Percentiles rank a stretch among this genome's conserved stretches.
Evolutionary conservation across 2,329 filamentous ascomycete species (phyloP).

Genomic region (Hypoxylon sp.): DNA sequence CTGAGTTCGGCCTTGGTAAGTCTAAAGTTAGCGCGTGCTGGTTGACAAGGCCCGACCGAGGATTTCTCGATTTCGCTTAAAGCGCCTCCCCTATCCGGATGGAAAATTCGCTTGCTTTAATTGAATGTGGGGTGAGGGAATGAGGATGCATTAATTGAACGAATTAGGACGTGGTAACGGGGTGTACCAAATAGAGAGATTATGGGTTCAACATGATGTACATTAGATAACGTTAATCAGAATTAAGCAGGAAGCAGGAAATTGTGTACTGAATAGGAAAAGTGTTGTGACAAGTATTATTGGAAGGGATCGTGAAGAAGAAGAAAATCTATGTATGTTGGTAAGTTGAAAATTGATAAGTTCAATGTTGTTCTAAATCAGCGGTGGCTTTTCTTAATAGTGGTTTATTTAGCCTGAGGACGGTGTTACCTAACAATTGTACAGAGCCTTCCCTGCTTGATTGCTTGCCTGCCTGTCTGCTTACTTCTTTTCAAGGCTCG

Average conservation of each 20-base stretch:
- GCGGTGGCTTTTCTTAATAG: background rate
- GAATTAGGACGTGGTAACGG: conserved; percentile 25
- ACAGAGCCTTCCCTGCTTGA: too few species aligned
- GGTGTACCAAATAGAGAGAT: conserved; percentile 17
- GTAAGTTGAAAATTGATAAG: too few species aligned
- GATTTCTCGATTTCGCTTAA: conserved; percentile 21
- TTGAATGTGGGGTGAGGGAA: conserved; percentile 34
- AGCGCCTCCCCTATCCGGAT: conserved; percentile 31
- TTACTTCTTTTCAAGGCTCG: conserved; percentile 6
- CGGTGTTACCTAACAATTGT: too few species aligned
- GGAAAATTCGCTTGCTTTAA: conserved; percentile 30
- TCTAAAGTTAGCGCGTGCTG: conserved; percentile 33
- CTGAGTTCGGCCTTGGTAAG: conserved; percentile 30
- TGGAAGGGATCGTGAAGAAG: conserved; percentile 4
- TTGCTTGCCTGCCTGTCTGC: too few species aligned
- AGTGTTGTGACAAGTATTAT: conserved; percentile 1
- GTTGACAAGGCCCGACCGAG: conserved; percentile 16
- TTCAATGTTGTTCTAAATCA: too few species aligned
- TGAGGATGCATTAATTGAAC: conserved; percentile 23
- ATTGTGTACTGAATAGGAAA: too few species aligned
- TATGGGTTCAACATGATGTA: conserved; percentile 32
- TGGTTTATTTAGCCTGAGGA: conserved; percentile 23
- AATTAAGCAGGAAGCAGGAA: conserved; percentile 8
- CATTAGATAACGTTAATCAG: conserved; percentile 24
- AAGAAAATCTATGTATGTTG: conserved; percentile 1